A percentile compares a stretch with the other conserved stretches of the same genome.
These are phyloP conservation scores for Pseudogymnoascus sp. DNA, from an alignment of 2,329 filamentous ascomycete species.

Conservation along the genomic window DNA sequence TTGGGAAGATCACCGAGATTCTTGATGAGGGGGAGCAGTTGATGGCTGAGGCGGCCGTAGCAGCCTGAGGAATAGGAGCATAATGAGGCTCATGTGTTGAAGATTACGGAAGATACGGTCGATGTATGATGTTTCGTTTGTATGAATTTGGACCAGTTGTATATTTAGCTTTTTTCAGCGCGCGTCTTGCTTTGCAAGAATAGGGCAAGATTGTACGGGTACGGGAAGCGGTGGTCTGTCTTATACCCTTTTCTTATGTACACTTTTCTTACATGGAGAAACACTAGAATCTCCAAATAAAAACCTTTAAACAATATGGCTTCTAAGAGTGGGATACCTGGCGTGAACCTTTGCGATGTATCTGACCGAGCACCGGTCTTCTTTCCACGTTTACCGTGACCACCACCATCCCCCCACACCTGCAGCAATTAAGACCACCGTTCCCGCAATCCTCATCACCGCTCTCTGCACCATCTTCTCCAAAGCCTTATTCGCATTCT, in stretches of 20 bases:
- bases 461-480: neutral
- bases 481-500: neutral
- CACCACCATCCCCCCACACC: neutral
- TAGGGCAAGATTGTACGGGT: conserved; percentile 5
- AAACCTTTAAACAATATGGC: neutral
- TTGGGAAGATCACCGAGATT: conserved; percentile 77
- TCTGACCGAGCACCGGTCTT: neutral
- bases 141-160: conserved; percentile 8
- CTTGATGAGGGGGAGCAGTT: conserved; percentile 91
- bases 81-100: neutral
- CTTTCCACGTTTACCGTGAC: neutral
- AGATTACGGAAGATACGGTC: neutral
- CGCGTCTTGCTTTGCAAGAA: conserved; percentile 4
- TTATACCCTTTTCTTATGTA: conserved; percentile 9
- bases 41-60: conserved; percentile 52
- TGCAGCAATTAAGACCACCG: neutral
- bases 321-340: neutral
- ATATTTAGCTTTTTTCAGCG: conserved; percentile 7
- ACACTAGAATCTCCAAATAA: conserved; percentile 3
- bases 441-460: neutral
- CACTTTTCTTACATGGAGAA: neutral
- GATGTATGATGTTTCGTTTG: conserved; percentile 9
- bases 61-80: neutral
- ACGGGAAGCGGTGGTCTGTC: conserved; percentile 3
- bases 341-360: neutral